phyloP scores from a whole-genome alignment of 2,329 filamentous ascomycete species.

The Penicillium sp. region DNA sequence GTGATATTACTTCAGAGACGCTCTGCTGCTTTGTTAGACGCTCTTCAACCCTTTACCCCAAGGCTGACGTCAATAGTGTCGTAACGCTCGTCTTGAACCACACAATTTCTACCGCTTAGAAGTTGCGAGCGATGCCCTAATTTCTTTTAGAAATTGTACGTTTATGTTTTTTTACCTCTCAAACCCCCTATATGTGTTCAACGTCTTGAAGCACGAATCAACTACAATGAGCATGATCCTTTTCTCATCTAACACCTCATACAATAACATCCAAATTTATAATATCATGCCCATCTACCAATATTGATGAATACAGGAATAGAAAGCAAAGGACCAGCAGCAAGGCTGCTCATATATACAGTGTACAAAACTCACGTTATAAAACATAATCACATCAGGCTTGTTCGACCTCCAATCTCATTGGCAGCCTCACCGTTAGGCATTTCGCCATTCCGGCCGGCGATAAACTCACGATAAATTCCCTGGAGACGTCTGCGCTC shows the following conservation, averaged over 20 bases:
- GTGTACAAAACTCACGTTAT: constrained; percentile 9
- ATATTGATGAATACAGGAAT: constrained; percentile 9
- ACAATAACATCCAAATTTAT: neutral
- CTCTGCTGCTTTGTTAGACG: too few species aligned
- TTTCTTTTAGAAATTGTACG: too few species aligned
- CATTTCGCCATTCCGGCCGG: constrained; percentile 91
- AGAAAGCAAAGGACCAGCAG: neutral
- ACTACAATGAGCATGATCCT: neutral
- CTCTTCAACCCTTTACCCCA: too few species aligned
- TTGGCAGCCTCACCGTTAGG: constrained; percentile 85
- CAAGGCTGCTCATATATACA: constrained; percentile 20
- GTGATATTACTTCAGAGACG: too few species aligned
- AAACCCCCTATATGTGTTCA: too few species aligned
- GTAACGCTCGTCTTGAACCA: too few species aligned
- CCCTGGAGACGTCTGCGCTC: constrained; percentile 71
- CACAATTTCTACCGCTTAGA: too few species aligned
- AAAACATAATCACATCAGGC: constrained; percentile 68
- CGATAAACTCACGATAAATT: constrained; percentile 92
- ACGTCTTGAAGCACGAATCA: too few species aligned
- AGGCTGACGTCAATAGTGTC: too few species aligned
- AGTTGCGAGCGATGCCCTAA: too few species aligned
- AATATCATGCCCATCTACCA: neutral
- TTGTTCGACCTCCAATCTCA: constrained; percentile 88
- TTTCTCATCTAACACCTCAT: neutral
- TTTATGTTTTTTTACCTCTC: too few species aligned